Evolutionary conservation across 768 basidiomycete genomes (phyloP), one percentile per base, ranked within the genome.

Genomic region (Tricholoma terreum): DNA sequence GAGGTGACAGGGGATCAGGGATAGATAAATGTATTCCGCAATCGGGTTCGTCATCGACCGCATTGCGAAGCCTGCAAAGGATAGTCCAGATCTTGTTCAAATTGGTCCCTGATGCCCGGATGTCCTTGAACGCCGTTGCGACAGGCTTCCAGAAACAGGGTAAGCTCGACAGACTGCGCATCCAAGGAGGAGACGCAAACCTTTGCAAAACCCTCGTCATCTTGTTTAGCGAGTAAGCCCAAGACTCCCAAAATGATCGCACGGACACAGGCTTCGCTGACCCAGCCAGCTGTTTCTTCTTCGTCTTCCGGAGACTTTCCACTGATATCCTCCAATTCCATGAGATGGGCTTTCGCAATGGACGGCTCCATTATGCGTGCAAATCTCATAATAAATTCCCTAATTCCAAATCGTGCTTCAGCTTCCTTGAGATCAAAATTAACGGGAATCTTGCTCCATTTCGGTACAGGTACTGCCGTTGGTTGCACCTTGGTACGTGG

Each of bases 371-470:
- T 68, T 14, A 82, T 55, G 27, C 75, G 73, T 1, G 76, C 74
- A 60, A 92, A 92, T 33, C 90, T 80, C 48, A 88, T 65, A 10
- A 82, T 66, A 66, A 91, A 93, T 69, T 92, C 90, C 56, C 90
- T 84, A 42, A 92, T 85, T 61, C 83, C 75, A 48, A 92, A 80
- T 9, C 90, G 84, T 24, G 79, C 76, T 59, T 87, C 78, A 1
- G 79, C 83, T 38, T 82, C 80, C 0, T 73, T 64, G 36, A 74
- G 71, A 5, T 75, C 70, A 12, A 87, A 71, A 30, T 61, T 63
- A 11, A 77, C 73, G 1, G 73, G 74, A 6, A 89, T 66, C 6
- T 67, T 63, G 4, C 73, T 80, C 90, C 90, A 92, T 48, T 71
- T 70, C 38, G 85, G 72, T 56, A 71, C 58, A 6, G 84, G 80